Evolutionary conservation across 306 rosid genomes (phyloP).

Genomic region (Vigna hirtella): DNA sequence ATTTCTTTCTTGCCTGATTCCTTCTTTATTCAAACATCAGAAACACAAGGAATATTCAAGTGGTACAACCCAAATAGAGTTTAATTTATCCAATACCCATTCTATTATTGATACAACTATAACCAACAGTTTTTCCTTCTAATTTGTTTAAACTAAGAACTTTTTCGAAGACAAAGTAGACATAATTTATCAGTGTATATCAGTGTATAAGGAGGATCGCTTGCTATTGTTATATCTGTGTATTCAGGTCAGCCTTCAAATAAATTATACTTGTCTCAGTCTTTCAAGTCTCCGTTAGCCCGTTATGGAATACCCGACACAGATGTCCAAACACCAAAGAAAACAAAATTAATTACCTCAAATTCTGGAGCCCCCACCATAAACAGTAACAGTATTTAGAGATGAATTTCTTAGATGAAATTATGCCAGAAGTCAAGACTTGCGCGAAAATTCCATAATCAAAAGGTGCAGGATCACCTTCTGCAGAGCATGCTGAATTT

Average conservation of each 20-base stretch:
- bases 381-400: conserved; percentile 90
- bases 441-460: conserved; percentile 81
- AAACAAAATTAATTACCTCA: conserved; percentile 64
- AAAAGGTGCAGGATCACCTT: conserved; percentile 50
- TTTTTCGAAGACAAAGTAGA: background rate
- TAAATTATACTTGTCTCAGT: conserved; percentile 6
- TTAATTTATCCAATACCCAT: conserved; percentile 7
- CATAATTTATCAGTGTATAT: no score
- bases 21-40: background rate
- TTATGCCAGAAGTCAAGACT: conserved; percentile 72
- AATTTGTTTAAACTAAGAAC: background rate
- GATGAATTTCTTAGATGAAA: conserved; percentile 70
- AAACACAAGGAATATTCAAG: conserved; percentile 13
- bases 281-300: conserved; percentile 4
- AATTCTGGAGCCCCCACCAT: conserved; percentile 99
- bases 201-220: background rate
- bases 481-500: conserved; percentile 51
- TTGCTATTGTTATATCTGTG: background rate
- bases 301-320: conserved; percentile 9
- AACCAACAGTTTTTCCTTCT: conserved; percentile 15
- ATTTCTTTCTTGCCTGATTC: background rate
- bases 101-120: conserved; percentile 15
- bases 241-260: conserved; percentile 20
- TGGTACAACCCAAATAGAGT: conserved; percentile 6
- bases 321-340: conserved; percentile 11